Conservation (phyloP, 2,329 filamentous ascomycete species). For the Beauveria sp. region DNA sequence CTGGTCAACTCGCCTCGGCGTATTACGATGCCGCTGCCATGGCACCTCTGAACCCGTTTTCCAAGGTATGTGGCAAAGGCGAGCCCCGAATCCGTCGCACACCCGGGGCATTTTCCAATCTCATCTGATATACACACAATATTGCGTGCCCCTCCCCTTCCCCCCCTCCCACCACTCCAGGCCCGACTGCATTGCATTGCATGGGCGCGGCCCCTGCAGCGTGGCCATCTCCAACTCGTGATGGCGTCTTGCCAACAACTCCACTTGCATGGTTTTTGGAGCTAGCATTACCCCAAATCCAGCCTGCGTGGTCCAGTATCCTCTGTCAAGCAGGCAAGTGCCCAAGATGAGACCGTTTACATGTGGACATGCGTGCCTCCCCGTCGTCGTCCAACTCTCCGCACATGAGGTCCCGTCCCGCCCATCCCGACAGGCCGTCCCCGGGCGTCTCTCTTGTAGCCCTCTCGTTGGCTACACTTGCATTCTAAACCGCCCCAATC, state of each 20-base stretch:
- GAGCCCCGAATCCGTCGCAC: neutral
- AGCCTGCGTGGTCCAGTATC: neutral
- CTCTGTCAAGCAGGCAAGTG: neutral
- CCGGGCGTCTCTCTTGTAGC: neutral
- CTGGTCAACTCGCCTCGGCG: slow-evolving; percentile 28
- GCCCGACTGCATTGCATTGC: neutral
- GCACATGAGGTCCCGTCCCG: neutral
- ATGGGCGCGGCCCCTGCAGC: neutral
- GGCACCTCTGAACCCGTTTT: slow-evolving; percentile 47
- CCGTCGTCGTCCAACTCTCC: neutral
- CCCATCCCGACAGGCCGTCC: neutral
- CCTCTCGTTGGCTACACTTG: neutral
- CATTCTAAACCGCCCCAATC: neutral
- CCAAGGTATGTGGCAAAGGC: slow-evolving; percentile 37
- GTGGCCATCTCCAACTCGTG: slow-evolving; percentile 4
- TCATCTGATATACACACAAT: neutral
- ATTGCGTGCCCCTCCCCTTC: neutral
- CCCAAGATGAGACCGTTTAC: neutral
- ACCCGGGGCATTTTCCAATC: neutral
- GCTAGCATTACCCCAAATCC: neutral
- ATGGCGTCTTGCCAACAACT: neutral
- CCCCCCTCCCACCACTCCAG: neutral
- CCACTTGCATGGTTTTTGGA: neutral
- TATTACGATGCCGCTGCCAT: slow-evolving; percentile 53
- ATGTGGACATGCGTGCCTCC: neutral